Evolutionary conservation across 73 alveolate species (phyloP), one percentile per base, ranked within the genome.

Genomic region (Paramecium bursaria): DNA sequence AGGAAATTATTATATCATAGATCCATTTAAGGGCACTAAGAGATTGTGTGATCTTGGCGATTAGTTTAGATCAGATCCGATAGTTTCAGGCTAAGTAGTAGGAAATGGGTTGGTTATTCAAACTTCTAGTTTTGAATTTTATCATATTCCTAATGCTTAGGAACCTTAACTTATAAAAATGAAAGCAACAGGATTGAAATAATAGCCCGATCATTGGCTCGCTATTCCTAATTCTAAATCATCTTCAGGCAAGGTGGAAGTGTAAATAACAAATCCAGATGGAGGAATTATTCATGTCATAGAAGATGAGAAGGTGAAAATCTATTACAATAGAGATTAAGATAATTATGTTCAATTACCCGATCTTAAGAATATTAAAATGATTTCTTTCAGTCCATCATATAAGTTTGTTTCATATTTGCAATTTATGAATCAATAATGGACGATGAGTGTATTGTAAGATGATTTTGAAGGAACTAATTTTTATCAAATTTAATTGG

Each of bases 131-230:
- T 46, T 48, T 33, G 89, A 79, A 30, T 53, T 53, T 29, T 50
- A 13, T 29, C 73, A 79, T 39, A 42, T 53, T 11, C 74, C 75
- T n/a, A 79, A 61, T 39, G 67, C 85, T n/a, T 61, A 79, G 15
- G 76, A 79, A 27, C 73, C 73, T 48, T 23, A 53, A 17, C 33
- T 79, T 54, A 73, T 35, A 11, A 73, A 79, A 54, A 35, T 53
- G 48, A 55, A 79, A 3, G 46, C 51, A 19, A 21, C 89, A 13
- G 55, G 74, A n/a, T 31, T 79, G 0, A 79, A 67, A 26, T 30
- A 52, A 22, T 29, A 53, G 47, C 89, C 89, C 14, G 76, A 73
- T 39, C 85, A 79, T 79, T 79, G 89, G 89, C 26, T 27, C 13
- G 46, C 35, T n/a, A 79, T 79, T 48, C 75, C 89, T 25, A 54